These are phyloP conservation scores for Xylaria sp. DNA, from an alignment of 2,329 filamentous ascomycete species.

Conservation along the genomic window DNA sequence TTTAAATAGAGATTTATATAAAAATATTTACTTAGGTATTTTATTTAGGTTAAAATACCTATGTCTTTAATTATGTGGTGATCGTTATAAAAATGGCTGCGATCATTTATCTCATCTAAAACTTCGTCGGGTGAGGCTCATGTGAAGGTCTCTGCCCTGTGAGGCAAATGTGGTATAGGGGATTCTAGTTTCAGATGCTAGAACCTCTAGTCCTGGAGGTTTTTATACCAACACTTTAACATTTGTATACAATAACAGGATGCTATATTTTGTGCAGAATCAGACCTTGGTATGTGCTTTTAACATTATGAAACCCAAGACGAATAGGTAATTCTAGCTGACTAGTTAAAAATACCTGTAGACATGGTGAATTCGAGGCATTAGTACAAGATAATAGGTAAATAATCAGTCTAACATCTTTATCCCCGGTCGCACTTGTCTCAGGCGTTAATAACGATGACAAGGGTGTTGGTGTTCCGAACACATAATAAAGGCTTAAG, in stretches of 20 bases:
- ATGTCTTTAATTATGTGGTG: neutral
- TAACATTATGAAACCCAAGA: conserved; percentile 42
- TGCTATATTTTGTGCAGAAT: conserved; percentile 48
- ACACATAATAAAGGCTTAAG: neutral
- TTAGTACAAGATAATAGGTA: neutral
- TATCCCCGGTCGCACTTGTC: conserved; percentile 2
- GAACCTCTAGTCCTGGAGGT: too few relatives aligned
- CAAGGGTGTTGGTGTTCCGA: neutral
- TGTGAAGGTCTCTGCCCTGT: too few relatives aligned
- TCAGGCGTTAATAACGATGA: too few relatives aligned
- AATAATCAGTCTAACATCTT: conserved; percentile 4
- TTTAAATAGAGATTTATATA: too few relatives aligned
- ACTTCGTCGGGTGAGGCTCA: neutral
- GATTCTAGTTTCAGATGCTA: too few relatives aligned
- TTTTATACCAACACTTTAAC: too few relatives aligned
- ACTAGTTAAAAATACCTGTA: conserved; percentile 47
- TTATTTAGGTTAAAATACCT: neutral
- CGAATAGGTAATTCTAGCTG: conserved; percentile 48
- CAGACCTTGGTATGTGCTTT: conserved; percentile 40
- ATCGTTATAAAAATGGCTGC: neutral
- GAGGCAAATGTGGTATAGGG: too few relatives aligned
- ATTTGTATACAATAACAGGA: too few relatives aligned
- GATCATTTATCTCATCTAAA: neutral
- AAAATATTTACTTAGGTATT: neutral
- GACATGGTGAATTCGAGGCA: neutral